Base-by-base conservation (phyloP, 139 green algal genomes). In the Edaphochlamys debaryana region DNA sequence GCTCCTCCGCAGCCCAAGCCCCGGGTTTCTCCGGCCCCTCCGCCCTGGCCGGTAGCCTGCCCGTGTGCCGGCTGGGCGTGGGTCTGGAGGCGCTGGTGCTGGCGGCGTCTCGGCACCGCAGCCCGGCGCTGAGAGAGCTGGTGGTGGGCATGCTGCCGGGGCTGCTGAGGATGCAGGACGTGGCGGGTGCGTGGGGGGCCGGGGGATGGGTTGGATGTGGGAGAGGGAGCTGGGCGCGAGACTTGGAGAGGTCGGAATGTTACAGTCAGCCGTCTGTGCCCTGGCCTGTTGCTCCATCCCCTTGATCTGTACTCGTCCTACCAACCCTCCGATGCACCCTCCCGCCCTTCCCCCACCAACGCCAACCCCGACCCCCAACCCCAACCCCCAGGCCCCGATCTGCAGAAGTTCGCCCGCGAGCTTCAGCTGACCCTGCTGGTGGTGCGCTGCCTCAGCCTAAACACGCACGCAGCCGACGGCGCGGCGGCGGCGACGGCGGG, bases 151-250 rank as follows among this genome's bases (percentile, higher is more conserved):
- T 96, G 78, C 89, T 98, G 82, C 89, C 89, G 27, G 81, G 86
- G 40, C 78, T 98, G 67, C 88, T 98, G 41, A 72, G 80, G 42
- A 77, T 94, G 52, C 92, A 96, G 90, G 93, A 96, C 71, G 69
- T 96, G 9, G 86, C 92, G 48, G 87, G 87, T 90, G n/a, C n/a
- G 85, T 3, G 50, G 68, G 27, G 41, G 41, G 41, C 1, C 29
- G 42, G 30, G 69, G 3, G 40, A 11, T 40, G 40, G 40, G 23
- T 19, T 17, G 40, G 67, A 71, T 68, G n/a, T n/a, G n/a, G n/a
- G n/a, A n/a, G n/a, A n/a, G n/a, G n/a, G n/a, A n/a, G n/a, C n/a
- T n/a, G n/a, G n/a, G n/a, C n/a, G n/a, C n/a, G n/a, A n/a, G n/a
- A n/a, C n/a, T n/a, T n/a, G n/a, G n/a, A n/a, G n/a, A n/a, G n/a